A percentile compares a stretch with the other conserved stretches of the same genome.
phyloP scores from a whole-genome alignment of 345 rosid species.

The Citrus australasica region DNA sequence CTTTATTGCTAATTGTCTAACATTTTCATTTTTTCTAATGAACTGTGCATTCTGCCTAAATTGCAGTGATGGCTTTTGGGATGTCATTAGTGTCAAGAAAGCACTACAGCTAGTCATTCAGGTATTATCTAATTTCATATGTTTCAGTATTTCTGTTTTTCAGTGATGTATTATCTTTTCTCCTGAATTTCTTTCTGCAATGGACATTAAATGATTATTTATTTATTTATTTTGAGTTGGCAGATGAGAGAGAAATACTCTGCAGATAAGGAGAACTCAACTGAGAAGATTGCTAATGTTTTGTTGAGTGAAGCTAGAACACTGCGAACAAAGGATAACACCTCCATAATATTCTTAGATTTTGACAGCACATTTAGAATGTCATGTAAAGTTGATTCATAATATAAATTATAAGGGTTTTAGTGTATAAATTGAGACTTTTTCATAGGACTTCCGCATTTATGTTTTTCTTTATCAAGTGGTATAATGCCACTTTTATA shows the following conservation, averaged over 20 bases:
- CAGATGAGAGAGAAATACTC: conserved; percentile 56
- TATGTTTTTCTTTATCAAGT: neutral
- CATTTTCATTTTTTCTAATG: conserved; percentile 2
- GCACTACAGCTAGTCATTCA: conserved; percentile 67
- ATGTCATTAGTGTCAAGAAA: conserved; percentile 69
- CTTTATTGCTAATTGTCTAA: neutral
- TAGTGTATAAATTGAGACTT: neutral
- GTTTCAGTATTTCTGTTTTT: neutral
- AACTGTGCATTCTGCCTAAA: neutral
- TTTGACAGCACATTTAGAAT: conserved; percentile 41
- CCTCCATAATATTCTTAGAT: conserved; percentile 83
- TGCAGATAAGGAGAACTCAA: conserved; percentile 34
- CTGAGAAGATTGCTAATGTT: conserved; percentile 72
- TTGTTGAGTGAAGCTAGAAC: conserved; percentile 80
- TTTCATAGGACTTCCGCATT: neutral
- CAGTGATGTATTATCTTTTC: neutral
- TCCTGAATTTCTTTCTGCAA: neutral
- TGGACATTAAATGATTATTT: neutral
- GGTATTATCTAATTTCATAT: conserved; percentile 38
- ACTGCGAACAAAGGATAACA: conserved; percentile 90
- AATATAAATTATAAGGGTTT: conserved; percentile 17
- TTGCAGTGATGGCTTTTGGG: conserved; percentile 96
- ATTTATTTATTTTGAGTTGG: neutral
- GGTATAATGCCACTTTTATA: neutral
- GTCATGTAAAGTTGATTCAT: conserved; percentile 43